phyloP scores from a whole-genome alignment of 2,329 filamentous ascomycete species.

The Apiospora arundinis region DNA sequence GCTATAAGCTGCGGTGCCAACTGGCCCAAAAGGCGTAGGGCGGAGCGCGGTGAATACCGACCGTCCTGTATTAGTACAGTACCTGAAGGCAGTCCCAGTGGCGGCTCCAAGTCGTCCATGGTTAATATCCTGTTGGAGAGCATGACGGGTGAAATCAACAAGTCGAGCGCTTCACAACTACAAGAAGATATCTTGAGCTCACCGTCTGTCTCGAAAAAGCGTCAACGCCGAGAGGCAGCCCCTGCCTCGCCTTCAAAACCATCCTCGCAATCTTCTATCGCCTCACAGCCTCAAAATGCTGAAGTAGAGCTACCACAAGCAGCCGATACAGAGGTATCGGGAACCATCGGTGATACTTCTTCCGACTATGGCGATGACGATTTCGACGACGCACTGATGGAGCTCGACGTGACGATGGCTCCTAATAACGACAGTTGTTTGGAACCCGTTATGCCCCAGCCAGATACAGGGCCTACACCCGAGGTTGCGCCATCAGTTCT shows the following conservation, averaged over 20 bases:
- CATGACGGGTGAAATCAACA: slow-evolving; percentile 61
- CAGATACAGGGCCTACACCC: slow-evolving; percentile 29
- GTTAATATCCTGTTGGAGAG: slow-evolving; percentile 71
- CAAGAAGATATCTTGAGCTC: slow-evolving; percentile 44
- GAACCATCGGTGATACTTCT: slow-evolving; percentile 14
- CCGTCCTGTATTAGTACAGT: slow-evolving; percentile 41
- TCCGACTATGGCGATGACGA: slow-evolving; percentile 64
- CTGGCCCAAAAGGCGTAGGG: slow-evolving; percentile 73
- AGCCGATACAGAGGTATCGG: neutral
- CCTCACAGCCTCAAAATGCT: slow-evolving; percentile 22
- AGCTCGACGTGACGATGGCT: slow-evolving; percentile 53
- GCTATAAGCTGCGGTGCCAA: slow-evolving; percentile 73
- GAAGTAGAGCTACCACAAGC: neutral
- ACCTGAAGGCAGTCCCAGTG: slow-evolving; percentile 48
- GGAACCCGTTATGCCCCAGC: slow-evolving; percentile 23
- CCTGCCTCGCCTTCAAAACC: slow-evolving; percentile 32
- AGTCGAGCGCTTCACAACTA: slow-evolving; percentile 43
- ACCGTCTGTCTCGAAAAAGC: slow-evolving; percentile 52
- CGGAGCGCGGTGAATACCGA: slow-evolving; percentile 53
- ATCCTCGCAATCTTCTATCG: slow-evolving; percentile 27
- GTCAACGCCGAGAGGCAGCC: slow-evolving; percentile 24
- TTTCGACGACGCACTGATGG: slow-evolving; percentile 64
- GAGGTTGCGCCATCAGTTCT: slow-evolving; percentile 23
- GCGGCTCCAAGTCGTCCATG: slow-evolving; percentile 61
- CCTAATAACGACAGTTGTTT: slow-evolving; percentile 23